Evolutionary conservation across 805 yeast genomes (phyloP), one percentile per base, ranked within the genome.

Genomic region (Candida qinlingensis): DNA sequence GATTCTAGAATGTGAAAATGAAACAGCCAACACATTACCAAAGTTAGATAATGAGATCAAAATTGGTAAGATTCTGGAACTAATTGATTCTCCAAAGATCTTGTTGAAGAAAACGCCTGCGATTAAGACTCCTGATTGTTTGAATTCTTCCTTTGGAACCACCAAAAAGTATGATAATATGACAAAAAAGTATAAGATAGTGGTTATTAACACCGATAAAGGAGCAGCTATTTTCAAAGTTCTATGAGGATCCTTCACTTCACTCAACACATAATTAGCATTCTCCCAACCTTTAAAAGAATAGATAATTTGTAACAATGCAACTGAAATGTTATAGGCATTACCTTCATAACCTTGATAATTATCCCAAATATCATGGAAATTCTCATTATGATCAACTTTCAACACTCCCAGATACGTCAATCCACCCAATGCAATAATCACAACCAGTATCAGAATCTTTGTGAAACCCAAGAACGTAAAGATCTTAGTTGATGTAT

Each of bases 281-380:
- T 81, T 81, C 54, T 82, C 87, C 86, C 87, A 81, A 5, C 87
- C 87, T 50, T 81, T 76, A 63, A 80, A 81, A 0, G 86, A 79
- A 57, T 80, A 81, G 11, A 82, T 77, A 27, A 82, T 75, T 44
- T 83, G 77, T 36, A 81, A 60, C 34, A 81, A 58, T 0, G 83
- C 85, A 36, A 80, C 80, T 1, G 85, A 72, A 6, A 75, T 59
- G 37, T 77, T 74, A 56, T 79, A 82, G 9, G 68, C 55, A 41
- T 60, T 63, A 2, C 79, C 73, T 2, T 73, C 68, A 40, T 73
- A 73, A 19, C 66, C 63, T 2, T 71, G 69, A 45, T 71, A 71
- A 43, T 64, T 58, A 34, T 54, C 52, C 69, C 77, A 79, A 41
- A 73, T 55, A 27, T 62, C 42, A 8, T 51, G 29, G 50, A 74